These are phyloP conservation scores for Trametes cingulata DNA, from an alignment of 768 basidiomycete genomes.

Conservation along the genomic window DNA sequence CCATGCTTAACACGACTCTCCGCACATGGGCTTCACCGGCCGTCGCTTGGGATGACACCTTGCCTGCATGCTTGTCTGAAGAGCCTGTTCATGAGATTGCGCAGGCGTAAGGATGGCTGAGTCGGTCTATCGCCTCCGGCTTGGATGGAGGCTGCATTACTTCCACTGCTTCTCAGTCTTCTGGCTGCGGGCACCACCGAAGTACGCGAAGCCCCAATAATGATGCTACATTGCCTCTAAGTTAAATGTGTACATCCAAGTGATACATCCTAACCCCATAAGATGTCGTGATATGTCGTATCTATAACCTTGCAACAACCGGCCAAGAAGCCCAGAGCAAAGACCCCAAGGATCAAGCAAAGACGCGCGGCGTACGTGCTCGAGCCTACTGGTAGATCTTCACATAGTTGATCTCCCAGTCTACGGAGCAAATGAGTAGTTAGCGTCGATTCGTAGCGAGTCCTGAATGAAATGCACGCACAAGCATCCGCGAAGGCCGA, in stretches of 20 bases:
- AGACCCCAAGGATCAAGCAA: background rate
- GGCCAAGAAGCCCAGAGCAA: background rate
- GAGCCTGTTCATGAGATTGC: too few relatives aligned
- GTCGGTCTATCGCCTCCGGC: too few relatives aligned
- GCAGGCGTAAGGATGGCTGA: too few relatives aligned
- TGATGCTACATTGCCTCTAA: background rate
- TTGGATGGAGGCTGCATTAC: too few relatives aligned
- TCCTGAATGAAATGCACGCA: slow-evolving; percentile 42
- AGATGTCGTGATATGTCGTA: slow-evolving; percentile 3
- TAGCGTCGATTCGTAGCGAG: slow-evolving; percentile 4
- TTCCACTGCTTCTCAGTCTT: too few relatives aligned
- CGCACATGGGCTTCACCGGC: slow-evolving; percentile 11
- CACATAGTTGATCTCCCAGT: slow-evolving; percentile 81
- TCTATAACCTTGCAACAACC: background rate
- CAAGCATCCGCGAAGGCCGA: slow-evolving; percentile 74
- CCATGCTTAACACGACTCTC: slow-evolving; percentile 24
- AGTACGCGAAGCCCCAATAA: too few relatives aligned
- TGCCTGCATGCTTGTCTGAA: background rate
- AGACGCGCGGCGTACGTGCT: background rate
- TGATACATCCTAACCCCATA: background rate
- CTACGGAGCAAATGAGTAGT: slow-evolving; percentile 37
- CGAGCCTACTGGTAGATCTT: slow-evolving; percentile 61
- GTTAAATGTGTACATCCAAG: background rate
- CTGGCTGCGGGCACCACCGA: too few relatives aligned
- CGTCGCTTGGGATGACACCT: background rate